Conservation (phyloP, 2,329 filamentous ascomycete genomes). For the Fonsecaea erecta region DNA sequence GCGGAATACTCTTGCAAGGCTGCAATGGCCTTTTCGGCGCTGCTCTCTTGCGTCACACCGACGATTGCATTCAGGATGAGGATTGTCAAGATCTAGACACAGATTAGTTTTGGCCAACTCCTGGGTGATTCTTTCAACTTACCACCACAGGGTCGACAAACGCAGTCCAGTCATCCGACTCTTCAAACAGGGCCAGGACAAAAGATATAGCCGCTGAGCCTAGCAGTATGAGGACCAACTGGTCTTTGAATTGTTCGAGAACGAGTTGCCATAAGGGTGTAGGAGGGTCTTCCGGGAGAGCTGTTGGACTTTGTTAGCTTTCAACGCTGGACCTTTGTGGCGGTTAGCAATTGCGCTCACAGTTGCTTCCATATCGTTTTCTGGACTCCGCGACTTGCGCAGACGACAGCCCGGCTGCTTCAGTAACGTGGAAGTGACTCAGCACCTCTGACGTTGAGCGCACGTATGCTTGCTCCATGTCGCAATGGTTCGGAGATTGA, state of each 20-base stretch:
- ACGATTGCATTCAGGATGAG: conserved; percentile 95
- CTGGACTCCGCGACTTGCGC: conserved; percentile 53
- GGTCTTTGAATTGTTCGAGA: conserved; percentile 98
- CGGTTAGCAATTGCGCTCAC: conserved; percentile 44
- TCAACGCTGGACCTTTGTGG: conserved; percentile 28
- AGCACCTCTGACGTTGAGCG: conserved; percentile 57
- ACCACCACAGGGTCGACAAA: conserved; percentile 96
- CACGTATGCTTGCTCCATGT: conserved; percentile 61
- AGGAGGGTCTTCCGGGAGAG: conserved; percentile 84
- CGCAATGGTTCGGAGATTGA: conserved; percentile 10
- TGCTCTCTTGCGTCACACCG: conserved; percentile 97
- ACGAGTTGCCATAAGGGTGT: conserved; percentile 96
- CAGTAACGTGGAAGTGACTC: conserved; percentile 57
- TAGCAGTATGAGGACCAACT: conserved; percentile 92
- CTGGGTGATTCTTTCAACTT: conserved; percentile 56
- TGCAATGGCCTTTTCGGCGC: conserved; percentile 96
- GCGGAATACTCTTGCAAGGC: conserved; percentile 98
- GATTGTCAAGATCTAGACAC: conserved; percentile 83
- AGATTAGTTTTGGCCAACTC: conserved; percentile 8
- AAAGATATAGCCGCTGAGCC: conserved; percentile 94
- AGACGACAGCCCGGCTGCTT: conserved; percentile 56
- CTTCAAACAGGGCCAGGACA: conserved; percentile 87
- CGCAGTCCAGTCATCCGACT: conserved; percentile 90
- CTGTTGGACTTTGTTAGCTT: conserved; percentile 47
- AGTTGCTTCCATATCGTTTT: conserved; percentile 60